Evolutionary conservation across 2,329 filamentous ascomycete species (phyloP).

Genomic region (Sarocladium kiliense): DNA sequence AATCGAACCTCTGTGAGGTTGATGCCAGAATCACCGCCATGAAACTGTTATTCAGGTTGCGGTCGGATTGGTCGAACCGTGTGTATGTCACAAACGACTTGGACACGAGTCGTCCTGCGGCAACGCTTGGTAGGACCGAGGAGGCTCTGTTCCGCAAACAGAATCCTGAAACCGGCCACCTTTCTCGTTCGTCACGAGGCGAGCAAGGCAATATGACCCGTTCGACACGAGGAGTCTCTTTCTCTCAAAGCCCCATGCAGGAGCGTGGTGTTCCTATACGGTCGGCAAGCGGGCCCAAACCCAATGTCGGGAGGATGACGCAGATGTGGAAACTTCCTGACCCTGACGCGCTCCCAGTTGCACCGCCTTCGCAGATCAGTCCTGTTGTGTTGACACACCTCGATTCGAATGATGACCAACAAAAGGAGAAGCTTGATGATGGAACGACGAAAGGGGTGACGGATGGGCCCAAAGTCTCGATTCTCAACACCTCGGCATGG

Average conservation of each 20-base stretch:
- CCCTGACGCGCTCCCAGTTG: slow-evolving; percentile 46
- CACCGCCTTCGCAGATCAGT: slow-evolving; percentile 40
- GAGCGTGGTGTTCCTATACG: slow-evolving; percentile 36
- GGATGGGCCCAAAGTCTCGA: not conserved
- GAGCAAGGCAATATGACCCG: slow-evolving; percentile 35
- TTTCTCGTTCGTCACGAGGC: slow-evolving; percentile 36
- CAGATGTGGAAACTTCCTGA: slow-evolving; percentile 56
- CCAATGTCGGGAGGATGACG: slow-evolving; percentile 22
- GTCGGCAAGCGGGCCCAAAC: slow-evolving; percentile 31
- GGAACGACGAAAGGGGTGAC: not conserved
- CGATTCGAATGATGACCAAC: slow-evolving; percentile 16
- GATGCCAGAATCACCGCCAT: slow-evolving; percentile 70
- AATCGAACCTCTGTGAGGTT: slow-evolving; percentile 53
- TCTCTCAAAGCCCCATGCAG: slow-evolving; percentile 27
- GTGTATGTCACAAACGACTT: slow-evolving; percentile 66
- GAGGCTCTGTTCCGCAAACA: slow-evolving; percentile 45
- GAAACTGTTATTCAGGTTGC: slow-evolving; percentile 74
- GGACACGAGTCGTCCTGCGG: slow-evolving; percentile 69
- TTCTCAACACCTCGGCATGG: slow-evolving; percentile 47
- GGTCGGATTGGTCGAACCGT: slow-evolving; percentile 74
- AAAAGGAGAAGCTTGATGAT: slow-evolving; percentile 22
- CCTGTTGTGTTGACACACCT: slow-evolving; percentile 43
- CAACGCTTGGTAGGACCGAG: slow-evolving; percentile 62
- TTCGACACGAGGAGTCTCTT: slow-evolving; percentile 45
- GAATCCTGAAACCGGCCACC: slow-evolving; percentile 45